Base-by-base conservation (phyloP, 805 yeast genomes). In the Zygoascus biomembranicola region DNA sequence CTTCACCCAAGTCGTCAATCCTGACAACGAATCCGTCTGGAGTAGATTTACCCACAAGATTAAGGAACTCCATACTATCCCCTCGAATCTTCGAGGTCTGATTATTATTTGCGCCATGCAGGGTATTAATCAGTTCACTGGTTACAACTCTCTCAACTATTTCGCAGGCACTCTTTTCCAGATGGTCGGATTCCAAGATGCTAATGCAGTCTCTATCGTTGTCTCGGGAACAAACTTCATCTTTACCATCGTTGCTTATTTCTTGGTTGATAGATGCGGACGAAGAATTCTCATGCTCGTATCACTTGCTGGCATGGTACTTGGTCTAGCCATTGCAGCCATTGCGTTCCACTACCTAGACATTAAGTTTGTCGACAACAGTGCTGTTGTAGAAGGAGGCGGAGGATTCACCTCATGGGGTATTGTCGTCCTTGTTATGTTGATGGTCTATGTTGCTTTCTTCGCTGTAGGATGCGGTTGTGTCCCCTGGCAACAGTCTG, bases 401-500 rank as follows among this genome's bases (percentile, higher is more conserved):
- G 49, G 69, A 14, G 76, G 77, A 35, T 68, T 72, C 32, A 72
- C 74, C 44, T 82, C 88, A 2, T 90, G 97, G 96, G 96, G 96
- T 20, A 80, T 87, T 57, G 83, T 90, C 14, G 81, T 92, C 54
- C 84, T 92, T 58, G 76, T 89, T 37, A 83, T 87, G 53, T 89
- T 90, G 87, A 88, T 92, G 60, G 67, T 81, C 42, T 92, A 77
- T 66, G 97, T 90, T 48, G 97, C 96, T 2, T 82, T 85, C 52
- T 92, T 89, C 67, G 96, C 97, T 48, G 73, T 87, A 60, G 98
- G 97, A 61, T 86, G 89, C 60, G 99, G 99, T 71, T 90, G 90
- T 68, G 92, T 89, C 52, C 97, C 98, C 54, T 92, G 99, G 99
- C 96, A 90, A 66, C 97, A 94, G 66, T 87, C 94, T 55, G 99